Percentiles rank a stretch among this genome's conserved stretches.
phyloP scores from a whole-genome alignment of 345 rosid genomes.

The Eucalyptus pumila region DNA sequence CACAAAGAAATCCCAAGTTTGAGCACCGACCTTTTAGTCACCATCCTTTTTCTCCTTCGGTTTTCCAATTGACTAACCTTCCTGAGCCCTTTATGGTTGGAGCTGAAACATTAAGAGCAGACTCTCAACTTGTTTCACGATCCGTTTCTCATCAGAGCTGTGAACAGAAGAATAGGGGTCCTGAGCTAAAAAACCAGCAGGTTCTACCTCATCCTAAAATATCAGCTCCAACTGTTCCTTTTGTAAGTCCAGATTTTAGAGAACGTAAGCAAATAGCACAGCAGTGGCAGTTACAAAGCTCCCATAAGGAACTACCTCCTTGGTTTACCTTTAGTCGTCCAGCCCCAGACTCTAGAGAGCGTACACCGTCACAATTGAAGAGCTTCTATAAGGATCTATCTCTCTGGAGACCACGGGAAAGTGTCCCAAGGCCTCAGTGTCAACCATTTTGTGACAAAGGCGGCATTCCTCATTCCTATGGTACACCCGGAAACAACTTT shows the following conservation, averaged over 20 bases:
- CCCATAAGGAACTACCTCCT: background rate
- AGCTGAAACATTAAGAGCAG: background rate
- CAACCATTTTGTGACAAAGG: slow-evolving; percentile 2
- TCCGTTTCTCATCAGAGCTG: background rate
- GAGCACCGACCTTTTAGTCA: background rate
- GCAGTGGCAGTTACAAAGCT: background rate
- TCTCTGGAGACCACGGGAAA: slow-evolving; percentile 20
- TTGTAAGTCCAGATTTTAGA: slow-evolving; percentile 15
- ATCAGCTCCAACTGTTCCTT: slow-evolving; percentile 25
- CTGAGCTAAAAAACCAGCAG: slow-evolving; percentile 7
- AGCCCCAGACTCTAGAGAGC: background rate
- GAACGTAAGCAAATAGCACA: slow-evolving; percentile 3
- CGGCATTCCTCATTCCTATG: background rate
- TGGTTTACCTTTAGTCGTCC: background rate
- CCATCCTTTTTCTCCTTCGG: background rate
- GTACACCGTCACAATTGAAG: background rate
- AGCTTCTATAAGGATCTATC: slow-evolving; percentile 19
- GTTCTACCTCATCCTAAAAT: slow-evolving; percentile 4
- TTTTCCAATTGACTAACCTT: slow-evolving; percentile 5
- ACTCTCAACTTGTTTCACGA: slow-evolving; percentile 2
- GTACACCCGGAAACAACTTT: background rate
- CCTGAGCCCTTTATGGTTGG: slow-evolving; percentile 10
- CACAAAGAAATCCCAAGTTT: background rate
- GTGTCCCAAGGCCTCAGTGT: background rate
- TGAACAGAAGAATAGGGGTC: slow-evolving; percentile 3